Conservation (phyloP, 2,329 filamentous ascomycete species). For the Leptographium lundbergii region DNA sequence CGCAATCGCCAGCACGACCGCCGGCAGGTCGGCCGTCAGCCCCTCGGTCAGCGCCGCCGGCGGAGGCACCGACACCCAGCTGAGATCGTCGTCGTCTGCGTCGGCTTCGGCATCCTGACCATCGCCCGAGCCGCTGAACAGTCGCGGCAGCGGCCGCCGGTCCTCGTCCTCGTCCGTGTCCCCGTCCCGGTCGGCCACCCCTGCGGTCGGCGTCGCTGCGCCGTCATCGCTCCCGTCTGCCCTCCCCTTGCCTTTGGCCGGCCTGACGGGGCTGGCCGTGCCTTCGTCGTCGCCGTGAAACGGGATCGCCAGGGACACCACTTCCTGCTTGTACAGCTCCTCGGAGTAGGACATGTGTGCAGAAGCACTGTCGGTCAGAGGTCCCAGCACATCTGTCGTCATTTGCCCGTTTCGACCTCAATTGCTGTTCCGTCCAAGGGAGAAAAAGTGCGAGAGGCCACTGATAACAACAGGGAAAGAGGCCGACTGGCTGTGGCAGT, state of each 20-base stretch:
- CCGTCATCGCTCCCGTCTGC: not conserved
- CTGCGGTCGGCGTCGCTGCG: not conserved
- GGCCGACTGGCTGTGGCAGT: not conserved
- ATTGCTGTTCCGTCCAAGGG: too few relatives aligned
- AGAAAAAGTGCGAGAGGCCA: not conserved
- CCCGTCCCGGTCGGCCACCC: not conserved
- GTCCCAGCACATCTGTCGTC: too few relatives aligned
- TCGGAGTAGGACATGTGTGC: not conserved
- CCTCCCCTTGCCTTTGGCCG: not conserved
- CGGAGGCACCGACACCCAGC: constrained; percentile 33
- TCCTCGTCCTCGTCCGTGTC: constrained; percentile 11
- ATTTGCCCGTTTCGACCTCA: too few relatives aligned
- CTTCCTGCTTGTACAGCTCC: not conserved
- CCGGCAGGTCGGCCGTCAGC: constrained; percentile 23
- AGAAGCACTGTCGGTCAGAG: not conserved
- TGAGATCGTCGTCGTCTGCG: not conserved
- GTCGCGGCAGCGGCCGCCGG: constrained; percentile 14
- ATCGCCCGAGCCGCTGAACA: constrained; percentile 14
- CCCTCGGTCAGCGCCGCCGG: constrained; percentile 27
- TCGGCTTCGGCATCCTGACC: too few relatives aligned
- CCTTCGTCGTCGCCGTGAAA: not conserved
- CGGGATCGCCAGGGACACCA: not conserved
- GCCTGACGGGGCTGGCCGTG: not conserved
- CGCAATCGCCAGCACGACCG: constrained; percentile 28
- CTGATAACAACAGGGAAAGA: not conserved